Evolutionary conservation across 2,329 filamentous ascomycete species (phyloP), one percentile per base, ranked within the genome.

Genomic region (Penicillium occitanis): DNA sequence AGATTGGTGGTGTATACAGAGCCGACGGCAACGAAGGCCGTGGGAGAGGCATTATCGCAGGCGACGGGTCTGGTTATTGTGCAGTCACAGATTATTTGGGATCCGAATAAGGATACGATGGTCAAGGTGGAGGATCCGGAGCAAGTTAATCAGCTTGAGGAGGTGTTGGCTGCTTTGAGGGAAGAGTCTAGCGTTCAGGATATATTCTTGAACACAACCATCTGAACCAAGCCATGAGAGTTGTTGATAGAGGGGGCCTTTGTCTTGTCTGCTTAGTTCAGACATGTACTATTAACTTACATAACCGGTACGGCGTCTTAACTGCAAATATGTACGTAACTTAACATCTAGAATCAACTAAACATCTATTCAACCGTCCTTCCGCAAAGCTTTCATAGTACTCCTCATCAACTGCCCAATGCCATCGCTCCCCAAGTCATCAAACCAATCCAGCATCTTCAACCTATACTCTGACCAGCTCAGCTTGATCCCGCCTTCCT

Each of bases 41-140:
- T 90, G 1, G 88, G 87, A 1, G 84, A 90, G 68, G 81, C 83
- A 13, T 75, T 97, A n/a, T 83, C 86, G 3, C 83, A 86, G 69
- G 82, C 84, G 44, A 84, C 91, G 22, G 86, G 83, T 0, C 78
- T 96, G 68, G 86, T 90, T 66, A 86, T 96, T 55, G 81, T 90
- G 64, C 89, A 87, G 70, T 88, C 88, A 19, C 91, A 96, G 65
- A 94, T 97, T 62, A 85, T 97, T 51, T 97, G 92, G 89, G 87
- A 90, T 67, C 86, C 92, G 0, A 95, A 94, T 67, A 87, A 90
- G 72, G 93, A 97, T 68, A 93, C 91, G 0, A 87, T 86, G 75
- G 86, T 91, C 19, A 81, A 82, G 7, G 72, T 93, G 46, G 85
- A 89, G 66, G 83, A 85, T 17, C 80, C 84, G 14, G 82, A 85